Percentiles rank a stretch among this genome's conserved stretches.
These are phyloP conservation scores for Chalciporus pseudorubinellus DNA, from an alignment of 768 basidiomycete species.

Conservation along the genomic window DNA sequence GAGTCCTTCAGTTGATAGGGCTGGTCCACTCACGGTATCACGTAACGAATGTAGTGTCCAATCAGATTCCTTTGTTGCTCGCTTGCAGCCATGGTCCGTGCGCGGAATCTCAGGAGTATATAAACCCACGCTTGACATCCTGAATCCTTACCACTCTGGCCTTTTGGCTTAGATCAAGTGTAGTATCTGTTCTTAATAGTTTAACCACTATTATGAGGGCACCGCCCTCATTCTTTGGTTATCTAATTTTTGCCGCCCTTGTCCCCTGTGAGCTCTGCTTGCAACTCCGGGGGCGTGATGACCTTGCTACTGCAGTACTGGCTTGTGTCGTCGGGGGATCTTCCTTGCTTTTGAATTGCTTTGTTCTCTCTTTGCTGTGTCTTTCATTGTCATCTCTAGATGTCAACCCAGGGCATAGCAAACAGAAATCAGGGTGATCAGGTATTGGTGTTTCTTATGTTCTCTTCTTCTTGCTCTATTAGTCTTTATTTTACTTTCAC, in stretches of 20 bases:
- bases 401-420: constrained; percentile 2
- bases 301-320: constrained; percentile 39
- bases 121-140: not conserved
- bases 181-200: constrained; percentile 51
- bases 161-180: constrained; percentile 63
- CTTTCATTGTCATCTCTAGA: not conserved
- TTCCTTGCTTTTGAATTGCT: constrained; percentile 15
- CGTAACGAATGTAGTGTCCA: not conserved
- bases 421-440: constrained; percentile 4
- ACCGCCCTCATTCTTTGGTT: constrained; percentile 48
- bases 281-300: constrained; percentile 40
- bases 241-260: constrained; percentile 31
- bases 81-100: not conserved
- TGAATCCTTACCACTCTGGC: constrained; percentile 26
- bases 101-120: not conserved
- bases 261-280: constrained; percentile 39
- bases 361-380: constrained; percentile 19
- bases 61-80: not conserved
- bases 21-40: too few species aligned
- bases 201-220: constrained; percentile 49
- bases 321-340: constrained; percentile 67
- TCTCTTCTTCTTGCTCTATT: too few species aligned
- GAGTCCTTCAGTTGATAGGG: too few species aligned
- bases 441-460: too few species aligned
- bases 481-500: too few species aligned